phyloP scores from a whole-genome alignment of 2,329 filamentous ascomycete species.

The Beauveria varroae region DNA sequence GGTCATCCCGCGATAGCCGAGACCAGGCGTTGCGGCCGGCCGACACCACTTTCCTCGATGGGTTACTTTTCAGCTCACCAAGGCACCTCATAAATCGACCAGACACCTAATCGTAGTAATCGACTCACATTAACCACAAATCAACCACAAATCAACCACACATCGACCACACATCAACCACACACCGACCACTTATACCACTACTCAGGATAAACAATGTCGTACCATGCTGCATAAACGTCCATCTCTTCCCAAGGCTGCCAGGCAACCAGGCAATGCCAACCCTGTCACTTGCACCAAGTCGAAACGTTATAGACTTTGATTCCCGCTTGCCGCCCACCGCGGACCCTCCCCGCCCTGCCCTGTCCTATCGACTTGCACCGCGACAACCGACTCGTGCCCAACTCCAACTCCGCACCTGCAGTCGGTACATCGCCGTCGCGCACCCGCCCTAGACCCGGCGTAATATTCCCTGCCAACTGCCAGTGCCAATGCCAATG shows the following conservation, averaged over 20 bases:
- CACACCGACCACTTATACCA: no score
- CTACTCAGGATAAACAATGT: background rate
- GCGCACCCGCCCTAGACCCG: background rate
- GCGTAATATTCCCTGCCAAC: background rate
- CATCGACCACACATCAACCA: no score
- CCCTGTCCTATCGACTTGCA: background rate
- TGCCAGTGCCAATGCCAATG: no score
- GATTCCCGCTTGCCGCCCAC: background rate
- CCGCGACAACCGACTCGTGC: slow-evolving; percentile 2
- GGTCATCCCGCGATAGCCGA: slow-evolving; percentile 9
- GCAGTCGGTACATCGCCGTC: background rate
- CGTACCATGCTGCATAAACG: background rate
- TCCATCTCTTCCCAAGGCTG: background rate
- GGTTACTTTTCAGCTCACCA: slow-evolving; percentile 5
- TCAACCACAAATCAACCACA: no score
- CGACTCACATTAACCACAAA: background rate
- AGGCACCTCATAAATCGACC: background rate
- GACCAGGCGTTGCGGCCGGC: background rate
- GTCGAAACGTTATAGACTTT: background rate
- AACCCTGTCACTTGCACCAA: background rate
- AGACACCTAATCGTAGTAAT: background rate
- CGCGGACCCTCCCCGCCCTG: background rate
- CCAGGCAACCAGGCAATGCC: background rate
- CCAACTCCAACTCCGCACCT: background rate
- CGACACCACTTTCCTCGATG: background rate